Evolutionary conservation across 2,329 filamentous ascomycete genomes (phyloP), one percentile per base, ranked within the genome.

Genomic region (Rhexocercosporidium sp.): DNA sequence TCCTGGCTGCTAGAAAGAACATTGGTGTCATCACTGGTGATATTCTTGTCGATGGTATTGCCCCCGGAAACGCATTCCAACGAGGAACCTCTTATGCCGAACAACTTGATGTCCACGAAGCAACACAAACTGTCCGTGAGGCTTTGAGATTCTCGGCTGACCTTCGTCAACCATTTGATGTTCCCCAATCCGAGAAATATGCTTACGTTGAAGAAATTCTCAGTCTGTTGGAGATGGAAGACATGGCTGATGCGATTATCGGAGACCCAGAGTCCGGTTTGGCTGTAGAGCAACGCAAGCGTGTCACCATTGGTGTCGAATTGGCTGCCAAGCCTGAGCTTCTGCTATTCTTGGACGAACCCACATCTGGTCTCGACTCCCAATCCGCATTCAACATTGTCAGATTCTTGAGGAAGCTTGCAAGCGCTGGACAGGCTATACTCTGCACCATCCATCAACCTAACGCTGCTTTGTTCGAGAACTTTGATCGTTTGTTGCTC

Each of bases 361-460:
- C 86, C 18, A 88, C 86, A 1, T 84, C 82, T 46, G 86, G 86
- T 71, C 81, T 88, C 18, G 86, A 88, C 73, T 85, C 82, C 34
- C 85, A 87, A 71, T 82, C 81, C 67, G 85, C 86, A 12, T 88
- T 86, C 78, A 88, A 88, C 72, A 88, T 88, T 63, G 84, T 88
- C 49, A 82, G 85, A 62, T 87, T 88, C 79, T 78, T 88, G 22
- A 82, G 82, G 44, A 88, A 88, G 73, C 79, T 88, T 1, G 84
- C 86, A 71, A 79, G 81, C 62, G 87, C 87, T 27, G 90, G 89
- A 1, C 89, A 92, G 74, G 89, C 89, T 22, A 88, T 92, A 71
- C 80, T 92, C 1, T 91, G 88, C 74, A 92, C 89, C 0, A 91
- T 92, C 62, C 89, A 92, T 79, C 90, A 92, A 71, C 89, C 89